Base-by-base conservation (phyloP, 495 filamentous ascomycete genomes). In the Jackrogersella minutella region DNA sequence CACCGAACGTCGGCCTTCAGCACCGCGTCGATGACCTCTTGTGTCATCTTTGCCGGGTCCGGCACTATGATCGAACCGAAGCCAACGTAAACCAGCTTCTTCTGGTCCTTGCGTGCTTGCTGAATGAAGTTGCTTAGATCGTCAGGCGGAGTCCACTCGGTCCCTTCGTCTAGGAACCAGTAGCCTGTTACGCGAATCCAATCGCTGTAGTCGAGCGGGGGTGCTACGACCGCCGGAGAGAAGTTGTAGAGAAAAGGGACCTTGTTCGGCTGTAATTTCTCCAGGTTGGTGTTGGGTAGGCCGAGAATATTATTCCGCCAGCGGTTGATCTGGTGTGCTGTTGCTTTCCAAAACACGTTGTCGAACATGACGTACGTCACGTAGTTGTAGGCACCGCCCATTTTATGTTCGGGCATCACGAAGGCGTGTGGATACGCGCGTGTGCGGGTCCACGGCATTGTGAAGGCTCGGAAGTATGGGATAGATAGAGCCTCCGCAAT, bases 181-280 rank as follows among this genome's bases (percentile, higher is more conserved):
- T 98, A 98, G 2, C 95, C 95, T 1, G 95, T 98, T 19, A 98
- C 90, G 26, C 91, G 87, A 70, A 99, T 95, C 94, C 94, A 98
- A 75, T 98, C 95, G 50, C 92, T 94, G 79, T 93, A 99, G 76
- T 99, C 95, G 4, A 98, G 81, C 10, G 95, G 95, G 16, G 94
- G 95, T 8, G 90, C 85, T 28, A 99, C 95, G 5, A 99, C 95
- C 1, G 84, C 89, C 7, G 95, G 93, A 39, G 91, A 95, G 78
- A 97, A 98, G 78, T 97, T 98, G 80, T 99, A 99, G 5, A 99
- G 80, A 76, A 99, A 99, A 2, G 95, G 95, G 7, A 97, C 91
- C 69, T 96, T 96, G 80, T 98, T 97, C 10, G 89, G 88, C 79
- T 97, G 93, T 84, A 99, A 81, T 73, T 96, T 97, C 74, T 96